phyloP scores from a whole-genome alignment of 169 alveolate genomes.

The Amoebophrya sp. region DNA sequence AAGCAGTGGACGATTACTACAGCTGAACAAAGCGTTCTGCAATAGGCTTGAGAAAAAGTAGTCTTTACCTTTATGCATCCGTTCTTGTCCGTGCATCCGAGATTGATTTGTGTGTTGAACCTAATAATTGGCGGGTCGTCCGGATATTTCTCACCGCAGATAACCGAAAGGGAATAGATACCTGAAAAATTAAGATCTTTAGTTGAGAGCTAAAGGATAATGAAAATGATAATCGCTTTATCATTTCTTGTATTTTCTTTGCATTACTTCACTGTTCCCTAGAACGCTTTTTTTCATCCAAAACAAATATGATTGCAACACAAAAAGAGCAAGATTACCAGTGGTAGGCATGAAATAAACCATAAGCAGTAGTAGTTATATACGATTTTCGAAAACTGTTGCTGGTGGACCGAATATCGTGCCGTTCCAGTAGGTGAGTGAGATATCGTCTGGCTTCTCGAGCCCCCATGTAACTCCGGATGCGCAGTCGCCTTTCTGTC shows the following conservation, averaged over 20 bases:
- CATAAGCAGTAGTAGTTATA: slow-evolving; percentile 33
- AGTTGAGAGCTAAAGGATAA: too few relatives aligned
- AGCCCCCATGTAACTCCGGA: slow-evolving; percentile 93
- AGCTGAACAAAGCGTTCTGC: background rate
- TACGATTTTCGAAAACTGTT: slow-evolving; percentile 85
- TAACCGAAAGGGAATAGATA: background rate
- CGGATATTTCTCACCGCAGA: background rate
- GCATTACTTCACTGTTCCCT: too few relatives aligned
- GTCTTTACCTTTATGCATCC: background rate
- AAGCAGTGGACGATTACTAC: background rate
- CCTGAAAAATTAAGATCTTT: too few relatives aligned
- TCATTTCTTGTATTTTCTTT: too few relatives aligned
- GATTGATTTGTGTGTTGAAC: background rate
- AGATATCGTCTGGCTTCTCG: slow-evolving; percentile 82
- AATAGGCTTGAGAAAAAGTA: too few relatives aligned
- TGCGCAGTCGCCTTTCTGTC: slow-evolving; percentile 92
- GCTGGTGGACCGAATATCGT: slow-evolving; percentile 82
- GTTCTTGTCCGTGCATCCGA: background rate
- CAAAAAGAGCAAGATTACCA: too few relatives aligned
- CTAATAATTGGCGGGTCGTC: background rate
- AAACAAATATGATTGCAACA: too few relatives aligned
- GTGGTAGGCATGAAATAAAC: too few relatives aligned
- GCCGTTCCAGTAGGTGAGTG: slow-evolving; percentile 82
- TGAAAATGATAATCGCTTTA: too few relatives aligned
- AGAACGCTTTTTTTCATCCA: too few relatives aligned